phyloP scores from a whole-genome alignment of 1,284 basidiomycete species.

The Ganoderma boninense region DNA sequence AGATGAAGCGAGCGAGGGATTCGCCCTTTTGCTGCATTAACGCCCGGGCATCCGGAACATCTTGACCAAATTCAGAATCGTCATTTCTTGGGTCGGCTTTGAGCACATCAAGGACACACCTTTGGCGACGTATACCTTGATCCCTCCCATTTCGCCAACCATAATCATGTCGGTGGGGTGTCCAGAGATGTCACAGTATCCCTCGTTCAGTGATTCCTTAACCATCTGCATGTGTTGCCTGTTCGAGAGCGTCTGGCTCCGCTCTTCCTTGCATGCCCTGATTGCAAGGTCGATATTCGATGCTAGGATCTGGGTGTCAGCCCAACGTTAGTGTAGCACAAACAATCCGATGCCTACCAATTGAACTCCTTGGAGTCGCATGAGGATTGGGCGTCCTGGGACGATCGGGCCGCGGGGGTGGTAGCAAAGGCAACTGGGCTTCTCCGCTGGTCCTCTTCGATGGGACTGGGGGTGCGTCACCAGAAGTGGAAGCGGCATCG shows the following conservation, averaged over 20 bases:
- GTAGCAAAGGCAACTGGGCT: conserved; percentile 35
- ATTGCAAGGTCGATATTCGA: conserved; percentile 82
- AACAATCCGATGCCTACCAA: conserved; percentile 53
- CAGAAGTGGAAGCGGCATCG: background rate
- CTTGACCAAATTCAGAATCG: conserved; percentile 45
- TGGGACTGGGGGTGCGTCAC: conserved; percentile 21
- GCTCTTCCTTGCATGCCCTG: conserved; percentile 78
- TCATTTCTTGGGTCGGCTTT: background rate
- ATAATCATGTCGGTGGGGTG: conserved; percentile 67
- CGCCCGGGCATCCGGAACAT: conserved; percentile 57
- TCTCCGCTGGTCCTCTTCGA: conserved; percentile 41
- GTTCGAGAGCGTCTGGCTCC: conserved; percentile 67
- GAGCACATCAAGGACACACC: conserved; percentile 50
- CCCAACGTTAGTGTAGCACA: background rate
- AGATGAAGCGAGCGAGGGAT: conserved; percentile 72
- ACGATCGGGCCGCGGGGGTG: conserved; percentile 19
- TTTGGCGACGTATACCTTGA: conserved; percentile 75
- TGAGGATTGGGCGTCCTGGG: conserved; percentile 31
- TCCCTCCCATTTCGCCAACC: conserved; percentile 70
- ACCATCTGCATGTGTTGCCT: conserved; percentile 75
- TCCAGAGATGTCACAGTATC: conserved; percentile 86
- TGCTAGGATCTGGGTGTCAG: conserved; percentile 45
- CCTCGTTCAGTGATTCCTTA: conserved; percentile 78
- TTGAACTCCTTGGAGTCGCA: conserved; percentile 68
- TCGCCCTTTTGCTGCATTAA: conserved; percentile 64